Evolutionary conservation across 768 basidiomycete genomes (phyloP), one percentile per base, ranked within the genome.

Genomic region (Coprinopsis cinerea): DNA sequence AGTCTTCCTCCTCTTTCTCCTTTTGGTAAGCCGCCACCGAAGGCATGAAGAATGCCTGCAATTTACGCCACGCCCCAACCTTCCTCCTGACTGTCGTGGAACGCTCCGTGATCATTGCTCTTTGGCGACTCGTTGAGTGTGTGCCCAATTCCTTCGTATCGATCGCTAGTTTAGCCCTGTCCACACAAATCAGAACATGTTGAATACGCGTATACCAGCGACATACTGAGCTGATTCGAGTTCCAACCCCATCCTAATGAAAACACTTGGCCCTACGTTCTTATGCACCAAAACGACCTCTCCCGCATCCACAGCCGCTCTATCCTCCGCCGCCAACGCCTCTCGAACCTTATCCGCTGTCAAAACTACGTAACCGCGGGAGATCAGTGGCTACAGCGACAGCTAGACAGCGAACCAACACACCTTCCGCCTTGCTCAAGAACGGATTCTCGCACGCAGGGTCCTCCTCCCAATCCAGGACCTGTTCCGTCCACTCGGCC

Each of bases 191-290:
- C n/a, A n/a, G n/a, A n/a, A n/a, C n/a, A n/a, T n/a, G n/a, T n/a
- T n/a, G n/a, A n/a, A n/a, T n/a, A n/a, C n/a, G n/a, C n/a, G n/a
- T n/a, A n/a, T n/a, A n/a, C n/a, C n/a, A n/a, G n/a, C 14, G 14
- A 62, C 65, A 25, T 44, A 69, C 67, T 70, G 66, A 28, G 52
- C 54, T 13, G 64, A 64, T 48, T 72, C 66, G 6, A 71, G 24
- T 25, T 70, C 63, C 1, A 70, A 41, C 3, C 63, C 68, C 20
- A 55, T 55, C 0, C 50, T 52, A 32, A 70, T 56, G 14, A 72
- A 53, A 10, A 56, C 41, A 26, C 59, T 60, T 5, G 65, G 61
- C 0, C 58, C 41, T 0, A 59, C 35, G 25, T 57, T 47, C 13
- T 44, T 36, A 36, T 59, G 59, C 6, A 63, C 17, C 23, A 47